Percentiles rank a stretch among this genome's conserved stretches.
Evolutionary conservation across 306 rosid genomes (phyloP).

Genomic region (Neltuma alba): DNA sequence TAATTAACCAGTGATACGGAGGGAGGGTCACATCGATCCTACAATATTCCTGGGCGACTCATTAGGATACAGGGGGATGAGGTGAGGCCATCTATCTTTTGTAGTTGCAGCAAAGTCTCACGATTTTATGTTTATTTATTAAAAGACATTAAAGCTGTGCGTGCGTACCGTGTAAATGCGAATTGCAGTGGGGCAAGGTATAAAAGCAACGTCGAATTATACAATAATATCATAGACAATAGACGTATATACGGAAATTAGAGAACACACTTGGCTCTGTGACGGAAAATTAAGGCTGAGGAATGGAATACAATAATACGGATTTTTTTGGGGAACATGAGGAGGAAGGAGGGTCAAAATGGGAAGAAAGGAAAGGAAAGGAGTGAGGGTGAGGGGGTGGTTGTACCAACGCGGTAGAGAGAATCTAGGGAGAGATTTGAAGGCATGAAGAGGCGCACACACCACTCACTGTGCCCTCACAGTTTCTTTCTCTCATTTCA

Average conservation of each 20-base stretch:
- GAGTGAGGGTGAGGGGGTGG: slow-evolving; percentile 49
- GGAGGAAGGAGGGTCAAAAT: too few species aligned
- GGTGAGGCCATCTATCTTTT: not conserved
- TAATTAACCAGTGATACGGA: not conserved
- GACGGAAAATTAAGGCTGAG: too few species aligned
- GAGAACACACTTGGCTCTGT: too few species aligned
- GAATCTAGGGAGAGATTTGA: slow-evolving; percentile 83
- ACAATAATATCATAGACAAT: too few species aligned
- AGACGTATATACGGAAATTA: not conserved
- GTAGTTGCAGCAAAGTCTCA: slow-evolving; percentile 38
- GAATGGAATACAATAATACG: too few species aligned
- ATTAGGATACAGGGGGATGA: slow-evolving; percentile 24
- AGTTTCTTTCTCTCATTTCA: slow-evolving; percentile 22
- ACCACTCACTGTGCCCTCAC: slow-evolving; percentile 32
- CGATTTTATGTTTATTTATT: too few species aligned
- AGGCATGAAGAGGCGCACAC: slow-evolving; percentile 34
- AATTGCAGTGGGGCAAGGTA: too few species aligned
- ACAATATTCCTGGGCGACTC: slow-evolving; percentile 3
- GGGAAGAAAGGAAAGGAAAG: not conserved
- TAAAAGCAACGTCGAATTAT: too few species aligned
- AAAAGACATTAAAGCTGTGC: too few species aligned
- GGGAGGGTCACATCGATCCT: slow-evolving; percentile 42
- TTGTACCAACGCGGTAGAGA: slow-evolving; percentile 76
- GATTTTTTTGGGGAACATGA: too few species aligned
- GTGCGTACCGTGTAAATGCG: too few species aligned